Conservation (phyloP, 176 grass and related monocot genomes). For the Stipa capillata region DNA sequence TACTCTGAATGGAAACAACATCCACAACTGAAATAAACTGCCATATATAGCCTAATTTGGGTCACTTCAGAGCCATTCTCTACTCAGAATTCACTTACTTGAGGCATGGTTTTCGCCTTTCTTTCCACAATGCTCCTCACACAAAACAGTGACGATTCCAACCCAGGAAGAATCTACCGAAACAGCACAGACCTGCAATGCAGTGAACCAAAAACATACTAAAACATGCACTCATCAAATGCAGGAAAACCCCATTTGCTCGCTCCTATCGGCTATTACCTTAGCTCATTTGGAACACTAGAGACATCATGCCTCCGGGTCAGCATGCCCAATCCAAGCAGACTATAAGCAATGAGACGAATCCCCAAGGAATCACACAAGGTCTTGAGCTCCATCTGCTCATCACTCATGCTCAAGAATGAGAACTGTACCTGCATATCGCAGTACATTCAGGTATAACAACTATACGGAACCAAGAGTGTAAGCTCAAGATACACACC, state of each 20-base stretch:
- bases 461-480: neutral
- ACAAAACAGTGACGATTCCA: slow-evolving; percentile 43
- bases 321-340: slow-evolving; percentile 68
- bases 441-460: neutral
- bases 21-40: no score
- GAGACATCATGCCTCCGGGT: slow-evolving; percentile 51
- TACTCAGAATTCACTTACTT: slow-evolving; percentile 12
- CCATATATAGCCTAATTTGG: no score
- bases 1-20: no score
- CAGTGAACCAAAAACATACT: no score
- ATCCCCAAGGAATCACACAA: slow-evolving; percentile 70
- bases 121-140: slow-evolving; percentile 41
- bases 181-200: slow-evolving; percentile 58
- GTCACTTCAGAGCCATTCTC: neutral
- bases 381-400: slow-evolving; percentile 68
- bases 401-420: slow-evolving; percentile 60
- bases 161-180: slow-evolving; percentile 75
- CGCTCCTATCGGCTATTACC: slow-evolving; percentile 11
- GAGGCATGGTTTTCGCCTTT: slow-evolving; percentile 78
- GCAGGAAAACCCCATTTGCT: neutral
- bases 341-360: slow-evolving; percentile 69
- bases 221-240: neutral
- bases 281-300: slow-evolving; percentile 54
- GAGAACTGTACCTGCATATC: slow-evolving; percentile 66
- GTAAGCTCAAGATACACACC: neutral